Evolutionary conservation across 2,329 filamentous ascomycete species (phyloP).

Genomic region (Huntiella abstrusa): DNA sequence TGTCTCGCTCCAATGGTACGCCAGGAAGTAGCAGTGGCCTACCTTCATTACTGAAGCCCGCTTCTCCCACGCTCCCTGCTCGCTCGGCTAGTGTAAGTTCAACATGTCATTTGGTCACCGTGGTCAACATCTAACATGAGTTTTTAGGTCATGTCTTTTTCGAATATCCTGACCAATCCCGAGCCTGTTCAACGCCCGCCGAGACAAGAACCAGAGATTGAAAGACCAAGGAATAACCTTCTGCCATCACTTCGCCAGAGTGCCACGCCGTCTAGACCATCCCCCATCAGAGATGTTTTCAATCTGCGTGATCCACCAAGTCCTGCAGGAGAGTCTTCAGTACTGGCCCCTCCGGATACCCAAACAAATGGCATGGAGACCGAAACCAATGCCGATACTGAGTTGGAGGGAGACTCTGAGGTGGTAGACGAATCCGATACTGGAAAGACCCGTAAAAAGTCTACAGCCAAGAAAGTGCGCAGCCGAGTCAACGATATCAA

Average conservation of each 20-base stretch:
- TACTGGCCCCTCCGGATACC: conserved; percentile 7
- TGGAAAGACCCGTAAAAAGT: conserved; percentile 9
- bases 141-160: conserved; percentile 77
- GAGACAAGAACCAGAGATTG: not conserved
- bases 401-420: conserved; percentile 10
- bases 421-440: conserved; percentile 12
- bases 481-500: conserved; percentile 33
- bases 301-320: too few species aligned
- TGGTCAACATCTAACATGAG: conserved; percentile 5
- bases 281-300: not conserved
- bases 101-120: not conserved
- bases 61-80: conserved; percentile 9
- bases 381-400: conserved; percentile 9
- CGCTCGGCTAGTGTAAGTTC: conserved; percentile 5
- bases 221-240: conserved; percentile 3
- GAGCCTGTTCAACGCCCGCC: conserved; percentile 31
- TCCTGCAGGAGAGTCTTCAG: conserved; percentile 1
- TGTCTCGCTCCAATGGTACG: conserved; percentile 10
- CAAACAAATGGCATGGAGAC: conserved; percentile 6
- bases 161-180: conserved; percentile 73
- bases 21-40: conserved; percentile 7
- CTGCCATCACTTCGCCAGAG: conserved; percentile 6
- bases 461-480: conserved; percentile 20
- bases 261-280: conserved; percentile 4
- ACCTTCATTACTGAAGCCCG: conserved; percentile 11